phyloP scores from a whole-genome alignment of 1,284 basidiomycete species.

The Golubevia sp. region DNA sequence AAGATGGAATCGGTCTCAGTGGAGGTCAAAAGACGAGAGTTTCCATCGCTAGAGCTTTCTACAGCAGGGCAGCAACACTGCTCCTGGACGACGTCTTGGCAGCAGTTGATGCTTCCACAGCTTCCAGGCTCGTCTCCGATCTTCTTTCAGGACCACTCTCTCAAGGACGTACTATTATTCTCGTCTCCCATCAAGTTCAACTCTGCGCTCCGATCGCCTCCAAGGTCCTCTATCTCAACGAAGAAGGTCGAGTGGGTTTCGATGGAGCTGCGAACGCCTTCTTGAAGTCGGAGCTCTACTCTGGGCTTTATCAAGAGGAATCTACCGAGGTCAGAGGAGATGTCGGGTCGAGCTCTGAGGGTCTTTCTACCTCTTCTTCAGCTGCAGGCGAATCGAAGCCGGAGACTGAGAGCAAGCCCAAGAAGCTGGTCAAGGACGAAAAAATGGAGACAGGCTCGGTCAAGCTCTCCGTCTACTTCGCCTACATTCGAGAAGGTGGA shows the following conservation, averaged over 20 bases:
- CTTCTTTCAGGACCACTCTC: constrained; percentile 3
- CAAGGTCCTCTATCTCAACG: constrained; percentile 3
- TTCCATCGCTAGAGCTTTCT: constrained; percentile 44
- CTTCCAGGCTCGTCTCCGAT: constrained; percentile 4
- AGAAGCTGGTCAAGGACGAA: constrained; percentile 1
- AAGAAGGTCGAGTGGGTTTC: not conserved
- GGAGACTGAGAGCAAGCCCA: not conserved
- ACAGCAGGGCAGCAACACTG: constrained; percentile 33
- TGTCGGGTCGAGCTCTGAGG: not conserved
- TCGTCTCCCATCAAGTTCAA: constrained; percentile 10
- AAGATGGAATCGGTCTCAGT: not conserved
- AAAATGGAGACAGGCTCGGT: not conserved
- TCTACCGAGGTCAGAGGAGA: not conserved
- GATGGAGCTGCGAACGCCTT: not conserved
- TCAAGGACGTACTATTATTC: constrained; percentile 5
- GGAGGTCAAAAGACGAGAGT: constrained; percentile 23
- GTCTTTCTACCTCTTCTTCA: not conserved
- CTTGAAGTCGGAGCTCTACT: not conserved
- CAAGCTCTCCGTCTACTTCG: not conserved
- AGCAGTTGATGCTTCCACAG: constrained; percentile 8
- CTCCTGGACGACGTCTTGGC: constrained; percentile 49
- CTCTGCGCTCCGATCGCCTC: constrained; percentile 4
- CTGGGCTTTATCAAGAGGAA: constrained; percentile 1
- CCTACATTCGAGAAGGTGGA: not conserved
- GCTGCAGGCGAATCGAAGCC: not conserved